Percentiles rank a stretch among this genome's conserved stretches.
Conservation (phyloP, 495 filamentous ascomycete species). For the Pyrenula aspistea region DNA sequence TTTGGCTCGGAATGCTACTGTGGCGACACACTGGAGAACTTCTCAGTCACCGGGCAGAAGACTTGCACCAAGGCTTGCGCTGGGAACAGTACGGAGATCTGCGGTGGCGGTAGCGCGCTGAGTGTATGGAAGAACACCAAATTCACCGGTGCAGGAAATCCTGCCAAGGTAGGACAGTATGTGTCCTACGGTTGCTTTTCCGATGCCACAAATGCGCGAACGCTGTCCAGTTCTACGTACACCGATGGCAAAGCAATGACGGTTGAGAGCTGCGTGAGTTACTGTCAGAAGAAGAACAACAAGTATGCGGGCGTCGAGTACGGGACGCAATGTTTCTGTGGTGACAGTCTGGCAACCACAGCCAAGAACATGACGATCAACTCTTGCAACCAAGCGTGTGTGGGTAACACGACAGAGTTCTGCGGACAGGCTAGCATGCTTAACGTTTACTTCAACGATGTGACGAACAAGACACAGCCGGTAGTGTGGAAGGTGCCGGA, state of each 20-base stretch:
- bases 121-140: slow-evolving; percentile 33
- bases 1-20: slow-evolving; percentile 11
- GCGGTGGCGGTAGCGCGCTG: slow-evolving; percentile 39
- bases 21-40: slow-evolving; percentile 4
- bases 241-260: slow-evolving; percentile 9
- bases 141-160: neutral
- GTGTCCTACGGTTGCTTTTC: slow-evolving; percentile 5
- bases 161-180: neutral
- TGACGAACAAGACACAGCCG: neutral
- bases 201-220: slow-evolving; percentile 16
- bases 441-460: slow-evolving; percentile 11
- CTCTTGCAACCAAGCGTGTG: slow-evolving; percentile 44
- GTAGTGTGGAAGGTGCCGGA: neutral
- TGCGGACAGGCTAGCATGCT: slow-evolving; percentile 38
- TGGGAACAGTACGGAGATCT: slow-evolving; percentile 39
- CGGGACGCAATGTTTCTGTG: slow-evolving; percentile 9
- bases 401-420: slow-evolving; percentile 38
- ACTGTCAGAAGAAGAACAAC: slow-evolving; percentile 7
- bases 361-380: slow-evolving; percentile 14
- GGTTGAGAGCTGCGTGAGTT: slow-evolving; percentile 13
- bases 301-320: slow-evolving; percentile 6
- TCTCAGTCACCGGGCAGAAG: neutral
- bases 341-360: slow-evolving; percentile 18
- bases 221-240: slow-evolving; percentile 10
- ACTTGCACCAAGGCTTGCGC: slow-evolving; percentile 42